Evolutionary conservation across 2,329 filamentous ascomycete species (phyloP).

Genomic region (Monosporascus sp.): DNA sequence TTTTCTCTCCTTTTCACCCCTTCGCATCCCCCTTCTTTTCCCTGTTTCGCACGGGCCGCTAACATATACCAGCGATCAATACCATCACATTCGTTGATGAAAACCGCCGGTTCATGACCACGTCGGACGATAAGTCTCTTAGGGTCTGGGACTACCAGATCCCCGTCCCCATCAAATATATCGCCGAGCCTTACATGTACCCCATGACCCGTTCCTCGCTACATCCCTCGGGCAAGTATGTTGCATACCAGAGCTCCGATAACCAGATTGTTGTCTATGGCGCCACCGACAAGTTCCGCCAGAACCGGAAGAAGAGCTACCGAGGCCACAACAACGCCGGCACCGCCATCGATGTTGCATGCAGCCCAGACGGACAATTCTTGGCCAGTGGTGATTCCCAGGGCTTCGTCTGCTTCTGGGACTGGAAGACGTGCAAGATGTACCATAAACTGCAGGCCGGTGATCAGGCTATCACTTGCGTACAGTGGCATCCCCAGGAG

Average conservation of each 20-base stretch:
- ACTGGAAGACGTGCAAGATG: slow-evolving; percentile 99
- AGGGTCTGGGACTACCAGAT: slow-evolving; percentile 99
- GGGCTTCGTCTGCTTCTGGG: slow-evolving; percentile 93
- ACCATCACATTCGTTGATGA: slow-evolving; percentile 96
- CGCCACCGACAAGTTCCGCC: slow-evolving; percentile 89
- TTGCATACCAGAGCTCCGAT: slow-evolving; percentile 87
- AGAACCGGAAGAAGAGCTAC: slow-evolving; percentile 96
- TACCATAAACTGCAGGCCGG: slow-evolving; percentile 90
- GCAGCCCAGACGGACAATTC: slow-evolving; percentile 89
- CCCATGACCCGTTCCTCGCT: slow-evolving; percentile 79
- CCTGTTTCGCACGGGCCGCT: neutral
- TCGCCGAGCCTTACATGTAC: slow-evolving; percentile 97
- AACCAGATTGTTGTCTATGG: slow-evolving; percentile 97
- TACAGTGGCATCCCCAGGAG: slow-evolving; percentile 97
- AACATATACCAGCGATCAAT: slow-evolving; percentile 59
- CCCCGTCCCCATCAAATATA: slow-evolving; percentile 96
- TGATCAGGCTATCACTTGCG: slow-evolving; percentile 75
- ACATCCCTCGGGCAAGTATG: slow-evolving; percentile 89
- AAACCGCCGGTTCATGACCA: slow-evolving; percentile 93
- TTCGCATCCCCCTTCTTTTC: neutral
- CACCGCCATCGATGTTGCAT: slow-evolving; percentile 82
- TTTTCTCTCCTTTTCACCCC: neutral
- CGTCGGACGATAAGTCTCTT: slow-evolving; percentile 92
- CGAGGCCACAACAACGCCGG: slow-evolving; percentile 94
- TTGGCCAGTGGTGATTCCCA: slow-evolving; percentile 80